phyloP scores from a whole-genome alignment of 2,329 filamentous ascomycete species.

The Fusarium globosum region DNA sequence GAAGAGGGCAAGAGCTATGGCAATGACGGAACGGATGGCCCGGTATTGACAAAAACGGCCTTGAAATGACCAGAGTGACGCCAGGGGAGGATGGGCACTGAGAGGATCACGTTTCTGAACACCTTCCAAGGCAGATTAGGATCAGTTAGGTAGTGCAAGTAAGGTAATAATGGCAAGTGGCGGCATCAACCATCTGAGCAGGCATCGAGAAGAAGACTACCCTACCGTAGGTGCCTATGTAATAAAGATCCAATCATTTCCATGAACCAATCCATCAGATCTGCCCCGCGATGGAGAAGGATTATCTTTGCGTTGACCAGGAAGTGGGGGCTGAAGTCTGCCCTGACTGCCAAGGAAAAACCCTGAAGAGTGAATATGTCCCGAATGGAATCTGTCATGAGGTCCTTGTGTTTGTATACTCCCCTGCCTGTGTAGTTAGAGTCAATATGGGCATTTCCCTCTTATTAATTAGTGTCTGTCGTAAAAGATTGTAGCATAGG shows the following conservation, averaged over 20 bases:
- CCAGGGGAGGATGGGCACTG: conserved; percentile 29
- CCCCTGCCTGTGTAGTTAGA: neutral
- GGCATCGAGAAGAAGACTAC: conserved; percentile 4
- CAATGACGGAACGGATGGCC: conserved; percentile 33
- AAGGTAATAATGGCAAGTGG: conserved; percentile 11
- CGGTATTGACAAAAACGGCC: conserved; percentile 10
- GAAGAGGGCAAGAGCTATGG: neutral
- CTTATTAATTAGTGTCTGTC: neutral
- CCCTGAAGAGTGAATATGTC: conserved; percentile 2
- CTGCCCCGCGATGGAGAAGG: conserved; percentile 29
- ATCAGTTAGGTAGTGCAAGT: neutral
- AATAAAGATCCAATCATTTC: conserved; percentile 25
- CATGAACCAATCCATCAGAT: neutral
- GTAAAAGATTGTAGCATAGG: neutral
- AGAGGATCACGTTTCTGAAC: conserved; percentile 23
- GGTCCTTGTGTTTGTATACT: neutral
- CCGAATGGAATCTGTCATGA: neutral
- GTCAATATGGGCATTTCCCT: neutral
- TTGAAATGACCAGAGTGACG: conserved; percentile 24
- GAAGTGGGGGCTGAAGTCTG: conserved; percentile 22
- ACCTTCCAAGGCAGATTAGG: conserved; percentile 31
- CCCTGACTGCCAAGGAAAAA: conserved; percentile 22
- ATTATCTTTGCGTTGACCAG: conserved; percentile 1
- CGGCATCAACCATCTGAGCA: neutral
- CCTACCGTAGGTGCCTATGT: neutral